Conservation (phyloP, 805 yeast genomes). For the Pichia insulana region DNA sequence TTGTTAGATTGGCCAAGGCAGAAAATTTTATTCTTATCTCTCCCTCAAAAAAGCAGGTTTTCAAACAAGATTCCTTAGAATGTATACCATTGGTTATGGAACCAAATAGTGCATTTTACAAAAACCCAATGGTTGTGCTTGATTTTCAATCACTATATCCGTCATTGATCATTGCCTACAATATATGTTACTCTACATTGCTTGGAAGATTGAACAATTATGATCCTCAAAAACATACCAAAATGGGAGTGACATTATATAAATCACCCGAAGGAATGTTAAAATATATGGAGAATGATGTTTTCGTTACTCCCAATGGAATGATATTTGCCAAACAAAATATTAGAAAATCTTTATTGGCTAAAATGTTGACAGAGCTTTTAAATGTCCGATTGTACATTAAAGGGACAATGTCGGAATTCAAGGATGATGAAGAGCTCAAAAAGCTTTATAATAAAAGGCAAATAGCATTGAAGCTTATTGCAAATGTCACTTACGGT, state of each 20-base stretch:
- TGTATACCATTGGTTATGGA: conserved; percentile 90
- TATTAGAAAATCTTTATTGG: conserved; percentile 62
- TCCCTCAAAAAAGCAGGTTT: conserved; percentile 75
- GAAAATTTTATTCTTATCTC: conserved; percentile 69
- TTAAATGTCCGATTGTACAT: conserved; percentile 73
- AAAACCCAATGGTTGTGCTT: conserved; percentile 79
- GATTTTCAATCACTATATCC: conserved; percentile 95
- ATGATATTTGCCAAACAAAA: conserved; percentile 59
- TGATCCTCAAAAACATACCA: conserved; percentile 34
- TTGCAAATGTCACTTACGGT: conserved; percentile 95
- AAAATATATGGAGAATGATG: conserved; percentile 40
- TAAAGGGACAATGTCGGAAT: conserved; percentile 59
- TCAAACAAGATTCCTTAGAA: conserved; percentile 76
- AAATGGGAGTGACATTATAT: conserved; percentile 44
- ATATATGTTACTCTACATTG: conserved; percentile 73
- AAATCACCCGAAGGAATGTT: conserved; percentile 51
- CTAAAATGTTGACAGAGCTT: conserved; percentile 79
- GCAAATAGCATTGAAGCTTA: conserved; percentile 79
- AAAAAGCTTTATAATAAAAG: conserved; percentile 57
- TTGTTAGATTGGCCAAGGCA: conserved; percentile 63
- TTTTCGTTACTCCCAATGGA: conserved; percentile 82
- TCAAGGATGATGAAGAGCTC: conserved; percentile 40
- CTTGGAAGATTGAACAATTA: conserved; percentile 54
- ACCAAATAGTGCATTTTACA: conserved; percentile 76
- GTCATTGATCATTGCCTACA: conserved; percentile 83